Evolutionary conservation across 495 filamentous ascomycete species (phyloP).

Genomic region (Xylaria curta): DNA sequence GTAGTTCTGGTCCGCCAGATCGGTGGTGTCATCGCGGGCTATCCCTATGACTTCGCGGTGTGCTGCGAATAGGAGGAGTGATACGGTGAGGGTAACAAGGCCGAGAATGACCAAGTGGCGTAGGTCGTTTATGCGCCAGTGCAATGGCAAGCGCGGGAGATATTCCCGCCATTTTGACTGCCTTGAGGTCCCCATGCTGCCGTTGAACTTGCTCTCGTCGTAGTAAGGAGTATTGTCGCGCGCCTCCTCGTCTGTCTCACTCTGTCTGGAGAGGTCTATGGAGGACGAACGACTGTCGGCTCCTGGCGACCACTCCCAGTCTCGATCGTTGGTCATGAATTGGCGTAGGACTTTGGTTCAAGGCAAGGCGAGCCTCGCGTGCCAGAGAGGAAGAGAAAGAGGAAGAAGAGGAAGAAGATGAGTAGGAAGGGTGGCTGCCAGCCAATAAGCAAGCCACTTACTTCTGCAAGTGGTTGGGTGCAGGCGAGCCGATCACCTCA

Average conservation of each 20-base stretch:
- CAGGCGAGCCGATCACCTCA: not conserved
- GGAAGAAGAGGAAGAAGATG: not conserved
- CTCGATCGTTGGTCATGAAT: not conserved
- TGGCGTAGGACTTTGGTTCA: not conserved
- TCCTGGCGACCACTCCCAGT: not conserved
- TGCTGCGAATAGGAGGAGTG: constrained; percentile 33
- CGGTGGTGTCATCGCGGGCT: not conserved
- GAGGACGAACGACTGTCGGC: not conserved
- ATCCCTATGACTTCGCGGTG: constrained; percentile 20
- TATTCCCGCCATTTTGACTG: constrained; percentile 8
- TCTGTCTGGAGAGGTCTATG: not conserved
- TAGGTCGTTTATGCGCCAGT: constrained; percentile 29
- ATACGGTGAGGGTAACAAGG: constrained; percentile 27
- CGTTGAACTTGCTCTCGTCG: not conserved
- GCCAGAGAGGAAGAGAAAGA: not conserved
- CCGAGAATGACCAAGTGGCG: constrained; percentile 29
- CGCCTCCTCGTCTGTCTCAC: not conserved
- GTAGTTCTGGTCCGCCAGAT: not conserved
- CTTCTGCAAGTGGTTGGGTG: not conserved
- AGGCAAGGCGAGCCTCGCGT: not conserved
- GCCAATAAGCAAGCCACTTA: not conserved
- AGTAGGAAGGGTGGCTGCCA: not conserved
- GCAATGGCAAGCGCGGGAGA: not conserved
- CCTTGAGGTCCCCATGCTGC: constrained; percentile 15
- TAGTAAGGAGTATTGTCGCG: not conserved